Evolutionary conservation across 805 yeast genomes (phyloP), one percentile per base, ranked within the genome.

Genomic region (Priceomyces fermenticarens): DNA sequence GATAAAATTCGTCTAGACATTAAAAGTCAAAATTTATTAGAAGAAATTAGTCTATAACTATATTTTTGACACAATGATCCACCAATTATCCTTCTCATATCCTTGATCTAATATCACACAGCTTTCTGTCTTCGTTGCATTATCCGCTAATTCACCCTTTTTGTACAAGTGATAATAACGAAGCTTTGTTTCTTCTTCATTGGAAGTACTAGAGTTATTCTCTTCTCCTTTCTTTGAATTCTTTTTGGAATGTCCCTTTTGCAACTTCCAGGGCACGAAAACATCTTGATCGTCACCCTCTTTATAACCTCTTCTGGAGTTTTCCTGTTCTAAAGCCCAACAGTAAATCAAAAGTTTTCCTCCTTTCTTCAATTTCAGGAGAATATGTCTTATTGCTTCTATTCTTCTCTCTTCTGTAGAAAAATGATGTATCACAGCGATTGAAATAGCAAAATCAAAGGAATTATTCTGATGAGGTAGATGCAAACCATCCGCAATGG

Each of bases 351-450:
- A 65, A 0, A 88, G 85, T 39, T 73, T 76, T 1, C 96, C 97
- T 0, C 80, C 80, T 0, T 47, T 40, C 32, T 60, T 70, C 39
- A 93, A 58, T 43, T 77, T 77, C 14, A 80, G 62, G 30, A 93
- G 57, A 2, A 90, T 82, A 44, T 85, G 85, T 10, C 51, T 50
- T 6, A 93, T 81, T 1, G 97, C 97, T 7, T 75, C 77, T 1
- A 86, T 59, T 39, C 99, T 72, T 55, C 99, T 74, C 46, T 81
- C 84, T 13, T 75, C 77, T 0, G 95, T 88, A n/a, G 95, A 78
- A 66, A 93, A 89, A 60, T 93, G 99, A 56, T 93, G 99, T 12
- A 93, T 82, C 16, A 93, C 99, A 0, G 98, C 98, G 35, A 93
- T 90, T 8, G 95, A 84, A 20, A 93, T 85, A 1, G 96, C 98